Evolutionary conservation across 495 filamentous ascomycete genomes (phyloP).

Genomic region (Aspergillus saccharolyticus): DNA sequence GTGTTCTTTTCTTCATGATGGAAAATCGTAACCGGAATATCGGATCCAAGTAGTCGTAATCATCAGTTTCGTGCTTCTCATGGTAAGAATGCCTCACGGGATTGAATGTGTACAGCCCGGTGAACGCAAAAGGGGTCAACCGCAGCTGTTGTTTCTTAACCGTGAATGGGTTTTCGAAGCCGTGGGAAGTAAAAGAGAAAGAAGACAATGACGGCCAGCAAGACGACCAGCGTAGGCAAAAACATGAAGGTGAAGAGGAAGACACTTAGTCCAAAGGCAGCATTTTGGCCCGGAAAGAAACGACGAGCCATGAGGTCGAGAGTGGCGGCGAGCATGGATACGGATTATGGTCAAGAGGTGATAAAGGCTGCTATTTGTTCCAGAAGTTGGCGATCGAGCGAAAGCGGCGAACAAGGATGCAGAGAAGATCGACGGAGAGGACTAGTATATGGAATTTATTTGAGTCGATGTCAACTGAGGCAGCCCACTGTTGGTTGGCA

Average conservation of each 20-base stretch:
- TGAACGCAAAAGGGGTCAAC: background rate
- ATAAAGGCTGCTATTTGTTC: background rate
- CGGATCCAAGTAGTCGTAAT: background rate
- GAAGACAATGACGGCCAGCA: constrained; percentile 34
- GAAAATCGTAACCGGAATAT: too few species aligned
- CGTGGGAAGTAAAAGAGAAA: constrained; percentile 33
- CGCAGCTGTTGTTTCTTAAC: background rate
- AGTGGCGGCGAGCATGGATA: constrained; percentile 5
- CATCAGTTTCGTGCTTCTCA: background rate
- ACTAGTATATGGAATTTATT: background rate
- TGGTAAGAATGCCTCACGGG: background rate
- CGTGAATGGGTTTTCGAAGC: constrained; percentile 18
- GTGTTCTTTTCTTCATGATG: too few species aligned
- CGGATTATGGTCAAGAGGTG: background rate
- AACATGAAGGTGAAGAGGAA: constrained; percentile 41
- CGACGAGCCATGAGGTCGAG: constrained; percentile 32
- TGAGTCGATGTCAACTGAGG: background rate
- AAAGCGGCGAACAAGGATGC: background rate
- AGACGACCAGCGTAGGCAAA: constrained; percentile 34
- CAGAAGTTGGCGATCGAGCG: background rate
- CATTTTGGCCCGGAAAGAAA: constrained; percentile 26
- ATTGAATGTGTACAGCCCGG: background rate
- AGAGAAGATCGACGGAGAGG: background rate
- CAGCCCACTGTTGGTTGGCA: background rate
- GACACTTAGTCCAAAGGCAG: constrained; percentile 33